A percentile compares a stretch with the other conserved stretches of the same genome.
phyloP scores from a whole-genome alignment of 192 early-diverging fungal species.

The Glomus cerebriforme region DNA sequence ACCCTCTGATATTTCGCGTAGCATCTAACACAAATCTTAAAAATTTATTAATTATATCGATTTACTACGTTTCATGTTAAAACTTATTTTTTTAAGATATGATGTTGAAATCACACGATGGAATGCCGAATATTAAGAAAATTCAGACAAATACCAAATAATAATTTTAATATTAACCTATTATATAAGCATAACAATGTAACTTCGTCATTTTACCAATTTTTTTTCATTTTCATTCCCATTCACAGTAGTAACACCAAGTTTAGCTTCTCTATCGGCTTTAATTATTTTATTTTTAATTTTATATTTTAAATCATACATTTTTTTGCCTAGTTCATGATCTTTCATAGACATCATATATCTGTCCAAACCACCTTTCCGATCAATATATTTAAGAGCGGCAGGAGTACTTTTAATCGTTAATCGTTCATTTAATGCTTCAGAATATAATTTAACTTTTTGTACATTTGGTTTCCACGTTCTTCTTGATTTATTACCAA shows the following conservation, averaged over 20 bases:
- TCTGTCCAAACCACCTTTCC: conserved; percentile 80
- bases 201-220: too few relatives aligned
- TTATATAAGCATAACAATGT: too few relatives aligned
- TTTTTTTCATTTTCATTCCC: not conserved
- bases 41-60: too few relatives aligned
- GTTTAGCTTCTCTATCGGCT: not conserved
- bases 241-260: not conserved
- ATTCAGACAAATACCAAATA: too few relatives aligned
- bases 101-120: too few relatives aligned
- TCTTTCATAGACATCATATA: conserved; percentile 72
- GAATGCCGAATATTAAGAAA: too few relatives aligned
- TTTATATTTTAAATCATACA: conserved; percentile 9
- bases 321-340: conserved; percentile 54
- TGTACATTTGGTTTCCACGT: conserved; percentile 81
- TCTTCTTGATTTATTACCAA: conserved; percentile 74
- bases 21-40: too few relatives aligned
- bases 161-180: too few relatives aligned
- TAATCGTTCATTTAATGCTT: conserved; percentile 56
- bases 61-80: too few relatives aligned
- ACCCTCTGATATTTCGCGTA: too few relatives aligned
- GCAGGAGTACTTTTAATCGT: conserved; percentile 66
- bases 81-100: too few relatives aligned
- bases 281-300: not conserved
- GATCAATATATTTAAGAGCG: conserved; percentile 76
- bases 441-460: conserved; percentile 65